Base-by-base conservation (phyloP, 176 grass and related monocot genomes). In the Raddia distichophylla region DNA sequence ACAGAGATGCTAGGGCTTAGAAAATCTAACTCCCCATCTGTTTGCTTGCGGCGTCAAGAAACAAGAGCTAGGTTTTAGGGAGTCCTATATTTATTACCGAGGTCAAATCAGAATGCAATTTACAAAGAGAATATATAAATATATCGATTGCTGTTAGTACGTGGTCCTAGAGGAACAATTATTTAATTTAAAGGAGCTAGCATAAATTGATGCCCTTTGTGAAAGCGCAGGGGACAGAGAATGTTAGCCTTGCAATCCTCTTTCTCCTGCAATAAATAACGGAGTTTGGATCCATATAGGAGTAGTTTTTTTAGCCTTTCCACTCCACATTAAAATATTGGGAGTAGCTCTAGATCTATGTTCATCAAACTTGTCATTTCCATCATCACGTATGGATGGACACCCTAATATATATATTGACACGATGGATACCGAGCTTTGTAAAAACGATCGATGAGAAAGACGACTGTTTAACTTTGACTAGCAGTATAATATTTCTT, bases 331-430 rank as follows among this genome's bases (percentile, higher is more conserved):
- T 73, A 74, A 74, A 86, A 78, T 78, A 86, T 48, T 8, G 40
- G 37, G 37, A 54, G 1, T 73, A 13, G 15, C 3, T 17, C 27
- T 27, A 27, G n/a, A 0, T 27, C 3, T 16, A 34, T 62, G 67
- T 37, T 79, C 59, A 66, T 79, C 68, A 66, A 75, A 81, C 53
- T 75, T 81, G 70, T 86, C 77, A 60, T 74, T 68, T 81, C 53
- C 52, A 81, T 32, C 70, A 44, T 43, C 64, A 48, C 13, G 73
- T 51, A 61, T 59, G 82, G 77, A 5, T 69, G 16, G 73, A 73
- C 74, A 18, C 43, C 10, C 52, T 60, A 50, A 27, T 27, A 0
- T 27, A 0, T 27, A 60, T 8, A 68, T 60, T 85, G 74, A 71
- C 57, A 64, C 18, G 66, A 63, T 55, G 57, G 66, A 34, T 85